Base-by-base conservation (phyloP, 1,139 yeast species). In the Candida gigantensis region DNA sequence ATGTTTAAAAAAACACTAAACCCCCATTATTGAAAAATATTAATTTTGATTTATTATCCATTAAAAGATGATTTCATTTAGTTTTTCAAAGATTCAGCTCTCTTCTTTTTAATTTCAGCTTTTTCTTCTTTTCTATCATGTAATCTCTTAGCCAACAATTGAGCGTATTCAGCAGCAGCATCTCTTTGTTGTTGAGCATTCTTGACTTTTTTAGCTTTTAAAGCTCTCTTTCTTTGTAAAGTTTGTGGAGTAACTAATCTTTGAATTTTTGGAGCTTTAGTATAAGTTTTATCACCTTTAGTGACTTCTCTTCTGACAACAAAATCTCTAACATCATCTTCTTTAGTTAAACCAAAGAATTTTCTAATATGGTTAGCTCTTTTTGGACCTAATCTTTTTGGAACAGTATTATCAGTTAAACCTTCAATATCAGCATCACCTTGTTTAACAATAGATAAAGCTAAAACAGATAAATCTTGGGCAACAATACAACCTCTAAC, bases 201-300 rank as follows among this genome's bases (percentile, higher is more conserved):
- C 79, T 84, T 85, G 71, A 87, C 79, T 86, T 92, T 92, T 75
- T 83, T 79, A 60, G 96, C 82, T 74, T 82, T 85, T 71, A 87
- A 84, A 69, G 88, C 92, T 81, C 97, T 87, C 95, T 92, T 92
- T 84, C 97, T 92, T 81, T 90, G 97, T 74, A 92, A 84, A 67
- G 89, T 84, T 80, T 90, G 97, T 72, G 98, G 98, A 65, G 98
- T 92, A 58, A 92, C 95, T 68, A 92, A 85, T 79, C 98, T 89
- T 81, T 92, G 98, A 78, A 92, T 90, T 87, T 88, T 92, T 79
- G 98, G 98, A 66, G 98, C 97, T 86, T 92, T 92, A 77, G 97
- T 86, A 92, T 86, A 92, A 68, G 89, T 83, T 85, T 88, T 89
- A 67, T 90, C 97, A 77, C 95, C 95, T 86, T 92, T 92, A 76